Conservation (phyloP, 345 rosid species). For the Firmiana major region DNA sequence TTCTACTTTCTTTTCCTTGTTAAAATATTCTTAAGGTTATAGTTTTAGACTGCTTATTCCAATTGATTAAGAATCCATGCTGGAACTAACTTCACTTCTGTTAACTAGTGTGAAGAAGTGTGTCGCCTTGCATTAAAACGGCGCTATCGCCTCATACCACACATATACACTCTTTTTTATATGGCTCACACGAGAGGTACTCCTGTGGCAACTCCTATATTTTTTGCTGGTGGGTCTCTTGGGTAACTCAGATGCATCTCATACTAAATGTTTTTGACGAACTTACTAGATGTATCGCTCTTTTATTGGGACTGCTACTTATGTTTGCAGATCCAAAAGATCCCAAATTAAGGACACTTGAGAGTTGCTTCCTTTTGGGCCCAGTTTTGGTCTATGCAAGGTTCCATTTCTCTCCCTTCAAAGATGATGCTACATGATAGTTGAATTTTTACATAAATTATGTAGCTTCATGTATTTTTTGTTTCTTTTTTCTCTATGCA, state of each 20-base stretch:
- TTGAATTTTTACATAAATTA: neutral
- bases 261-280: neutral
- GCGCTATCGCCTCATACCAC: conserved; percentile 81
- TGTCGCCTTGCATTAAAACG: conserved; percentile 85
- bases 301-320: neutral
- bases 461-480: neutral
- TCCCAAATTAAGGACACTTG: conserved; percentile 58
- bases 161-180: conserved; percentile 81
- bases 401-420: conserved; percentile 37
- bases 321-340: conserved; percentile 65
- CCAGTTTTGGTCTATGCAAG: conserved; percentile 68
- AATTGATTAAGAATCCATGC: neutral
- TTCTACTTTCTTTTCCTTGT: conserved; percentile 5
- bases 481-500: neutral
- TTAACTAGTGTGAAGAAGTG: conserved; percentile 79
- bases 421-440: neutral
- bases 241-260: neutral
- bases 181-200: conserved; percentile 72
- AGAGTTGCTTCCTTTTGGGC: conserved; percentile 82
- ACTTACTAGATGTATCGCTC: neutral
- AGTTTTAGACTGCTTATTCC: conserved; percentile 1
- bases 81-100: conserved; percentile 15
- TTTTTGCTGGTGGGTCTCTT: conserved; percentile 67
- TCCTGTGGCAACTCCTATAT: conserved; percentile 75
- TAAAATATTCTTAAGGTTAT: neutral